These are phyloP conservation scores for Trichophaea hybrida DNA, from an alignment of 2,329 filamentous ascomycete species.

Conservation along the genomic window DNA sequence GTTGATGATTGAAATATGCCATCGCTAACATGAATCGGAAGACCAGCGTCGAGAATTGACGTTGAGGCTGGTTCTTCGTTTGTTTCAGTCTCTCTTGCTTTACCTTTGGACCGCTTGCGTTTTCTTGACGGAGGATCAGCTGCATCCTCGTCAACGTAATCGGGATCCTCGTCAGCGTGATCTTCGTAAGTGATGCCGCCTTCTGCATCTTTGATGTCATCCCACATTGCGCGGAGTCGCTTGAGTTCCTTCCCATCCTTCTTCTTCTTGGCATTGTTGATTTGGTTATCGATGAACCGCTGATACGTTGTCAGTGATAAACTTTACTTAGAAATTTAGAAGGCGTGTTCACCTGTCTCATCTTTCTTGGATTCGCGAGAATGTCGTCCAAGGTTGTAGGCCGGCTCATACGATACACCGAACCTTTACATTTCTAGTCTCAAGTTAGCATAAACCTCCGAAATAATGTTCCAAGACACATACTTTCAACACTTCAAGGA, in stretches of 20 bases:
- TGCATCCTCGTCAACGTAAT: too few relatives aligned
- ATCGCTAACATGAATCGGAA: too few relatives aligned
- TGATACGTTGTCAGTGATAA: neutral
- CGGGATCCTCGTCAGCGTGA: too few relatives aligned
- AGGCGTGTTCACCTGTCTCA: neutral
- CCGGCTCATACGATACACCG: neutral
- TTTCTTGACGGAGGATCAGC: too few relatives aligned
- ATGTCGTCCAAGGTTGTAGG: slow-evolving; percentile 3
- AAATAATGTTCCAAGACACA: neutral
- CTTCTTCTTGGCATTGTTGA: slow-evolving; percentile 8
- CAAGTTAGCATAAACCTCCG: neutral
- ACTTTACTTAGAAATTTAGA: neutral
- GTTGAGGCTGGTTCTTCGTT: too few relatives aligned
- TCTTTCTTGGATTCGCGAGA: neutral
- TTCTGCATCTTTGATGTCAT: neutral
- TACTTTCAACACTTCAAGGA: slow-evolving; percentile 1
- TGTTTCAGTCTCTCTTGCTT: too few relatives aligned
- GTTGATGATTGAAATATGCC: too few relatives aligned
- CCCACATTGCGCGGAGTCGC: neutral
- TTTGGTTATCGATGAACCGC: slow-evolving; percentile 6
- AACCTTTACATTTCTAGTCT: slow-evolving; percentile 3
- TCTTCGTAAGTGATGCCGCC: too few relatives aligned
- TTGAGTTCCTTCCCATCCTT: neutral
- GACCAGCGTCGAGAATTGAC: too few relatives aligned
- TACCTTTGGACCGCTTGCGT: too few relatives aligned